Evolutionary conservation across 805 yeast genomes (phyloP), one percentile per base, ranked within the genome.

Genomic region (Saturnispora quitensis): DNA sequence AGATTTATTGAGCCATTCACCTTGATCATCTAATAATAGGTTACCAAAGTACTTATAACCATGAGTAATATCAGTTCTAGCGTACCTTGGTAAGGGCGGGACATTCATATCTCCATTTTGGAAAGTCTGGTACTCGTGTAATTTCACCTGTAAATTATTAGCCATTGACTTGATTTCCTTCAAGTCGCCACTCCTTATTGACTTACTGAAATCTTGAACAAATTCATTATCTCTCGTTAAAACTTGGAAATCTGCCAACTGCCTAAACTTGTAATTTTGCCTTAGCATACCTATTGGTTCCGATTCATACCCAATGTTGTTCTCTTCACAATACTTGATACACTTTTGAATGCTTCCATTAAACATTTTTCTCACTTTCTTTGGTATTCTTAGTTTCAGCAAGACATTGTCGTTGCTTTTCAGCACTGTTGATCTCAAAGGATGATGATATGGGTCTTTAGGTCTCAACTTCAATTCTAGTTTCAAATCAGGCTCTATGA

Each of bases 21-120:
- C 91, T 57, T 81, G 78, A 18, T 80, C 77, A 36, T 77, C 74
- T 40, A 78, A 73, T 52, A 70, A 63, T 2, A 90, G 82, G 58
- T 87, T 90, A 56, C 86, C 86, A 51, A 80, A 82, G 65, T 84
- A 93, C 53, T 78, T 78, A 67, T 89, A 91, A 57, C 80, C 78
- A 60, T 80, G 84, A 3, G 97, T 96, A 50, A 86, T 78, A 36
- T 82, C 76, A 13, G 84, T 79, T 43, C 84, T 79, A 1, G 96
- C 82, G 56, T 89, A 86, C 49, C 86, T 68, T 2, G 97, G 89
- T 4, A 97, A 95, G 0, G 98, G 96, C 2, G 95, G 84, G 15
- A 90, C 61, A 54, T 84, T 82, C 52, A 78, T 74, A 51, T 77
- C 73, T 40, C 61, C 67, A 52, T 58, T 50, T 2, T 56, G 25